Conservation (phyloP, 1,284 basidiomycete genomes). For the Pseudozyma sp. region DNA sequence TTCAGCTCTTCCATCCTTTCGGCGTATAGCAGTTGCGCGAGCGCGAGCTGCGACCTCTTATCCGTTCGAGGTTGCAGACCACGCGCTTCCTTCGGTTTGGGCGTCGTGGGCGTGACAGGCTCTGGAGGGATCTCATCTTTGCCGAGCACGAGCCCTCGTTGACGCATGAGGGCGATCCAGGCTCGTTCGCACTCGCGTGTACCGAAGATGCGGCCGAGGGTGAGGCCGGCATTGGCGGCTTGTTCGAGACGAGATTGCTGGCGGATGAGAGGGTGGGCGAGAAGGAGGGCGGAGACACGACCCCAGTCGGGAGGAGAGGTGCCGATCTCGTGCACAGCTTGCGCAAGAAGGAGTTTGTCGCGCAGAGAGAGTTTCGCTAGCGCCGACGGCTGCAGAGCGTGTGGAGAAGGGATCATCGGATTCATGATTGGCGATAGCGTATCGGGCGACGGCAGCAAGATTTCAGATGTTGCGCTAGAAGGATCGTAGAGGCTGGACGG, state of each 20-base stretch:
- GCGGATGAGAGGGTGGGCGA: conserved; percentile 58
- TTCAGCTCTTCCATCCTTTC: conserved; percentile 60
- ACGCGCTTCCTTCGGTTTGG: conserved; percentile 49
- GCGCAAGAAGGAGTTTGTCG: conserved; percentile 65
- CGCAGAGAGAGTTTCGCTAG: conserved; percentile 45
- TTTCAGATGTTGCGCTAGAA: neutral
- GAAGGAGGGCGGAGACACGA: conserved; percentile 49
- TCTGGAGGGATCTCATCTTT: conserved; percentile 40
- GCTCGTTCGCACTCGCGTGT: conserved; percentile 60
- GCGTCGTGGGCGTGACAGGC: conserved; percentile 11
- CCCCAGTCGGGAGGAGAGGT: conserved; percentile 61
- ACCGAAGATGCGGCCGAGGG: conserved; percentile 56
- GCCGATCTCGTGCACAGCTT: conserved; percentile 62
- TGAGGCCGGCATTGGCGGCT: conserved; percentile 53
- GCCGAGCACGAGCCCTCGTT: conserved; percentile 48
- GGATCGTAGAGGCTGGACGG: neutral
- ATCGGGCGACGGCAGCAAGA: neutral
- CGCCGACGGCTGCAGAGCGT: conserved; percentile 43
- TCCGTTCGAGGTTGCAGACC: conserved; percentile 49
- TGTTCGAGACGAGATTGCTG: conserved; percentile 50
- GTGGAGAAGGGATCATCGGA: conserved; percentile 44
- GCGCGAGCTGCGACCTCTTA: conserved; percentile 52
- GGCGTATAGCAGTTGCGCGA: conserved; percentile 63
- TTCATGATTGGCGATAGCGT: conserved; percentile 14
- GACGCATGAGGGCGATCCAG: conserved; percentile 59